phyloP scores from a whole-genome alignment of 2,329 filamentous ascomycete genomes.

The Plectosphaerella sp. region DNA sequence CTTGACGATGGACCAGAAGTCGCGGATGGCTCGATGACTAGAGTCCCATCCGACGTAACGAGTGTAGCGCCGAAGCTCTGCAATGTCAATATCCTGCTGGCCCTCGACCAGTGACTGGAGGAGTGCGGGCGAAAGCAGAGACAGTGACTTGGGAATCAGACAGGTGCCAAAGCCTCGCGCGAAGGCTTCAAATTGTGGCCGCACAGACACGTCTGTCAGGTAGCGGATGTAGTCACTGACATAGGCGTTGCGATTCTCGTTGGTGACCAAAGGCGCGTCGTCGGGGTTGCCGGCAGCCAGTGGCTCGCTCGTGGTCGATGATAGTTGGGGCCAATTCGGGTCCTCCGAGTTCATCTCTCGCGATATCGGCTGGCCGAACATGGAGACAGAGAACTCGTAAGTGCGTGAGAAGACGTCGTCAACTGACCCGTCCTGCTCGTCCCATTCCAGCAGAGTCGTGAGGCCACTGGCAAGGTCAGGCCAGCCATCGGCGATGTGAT shows the following conservation, averaged over 20 bases:
- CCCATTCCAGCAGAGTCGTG: conserved; percentile 69
- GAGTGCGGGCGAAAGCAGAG: conserved; percentile 64
- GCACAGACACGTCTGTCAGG: conserved; percentile 73
- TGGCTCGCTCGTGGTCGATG: conserved; percentile 17
- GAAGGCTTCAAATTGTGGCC: conserved; percentile 76
- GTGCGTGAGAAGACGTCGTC: conserved; percentile 79
- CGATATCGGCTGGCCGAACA: conserved; percentile 53
- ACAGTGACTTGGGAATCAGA: conserved; percentile 64
- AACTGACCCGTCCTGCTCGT: conserved; percentile 68
- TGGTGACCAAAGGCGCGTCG: conserved; percentile 72
- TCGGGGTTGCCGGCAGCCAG: conserved; percentile 32
- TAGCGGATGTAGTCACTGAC: conserved; percentile 82
- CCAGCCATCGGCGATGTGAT: conserved; percentile 85
- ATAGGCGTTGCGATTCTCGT: conserved; percentile 72
- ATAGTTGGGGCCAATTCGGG: conserved; percentile 50
- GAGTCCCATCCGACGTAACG: conserved; percentile 80
- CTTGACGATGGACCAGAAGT: conserved; percentile 82
- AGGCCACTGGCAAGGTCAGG: conserved; percentile 74
- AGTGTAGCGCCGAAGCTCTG: conserved; percentile 64
- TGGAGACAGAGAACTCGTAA: conserved; percentile 73
- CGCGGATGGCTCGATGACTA: conserved; percentile 62
- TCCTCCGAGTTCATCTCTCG: conserved; percentile 46
- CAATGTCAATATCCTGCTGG: conserved; percentile 72
- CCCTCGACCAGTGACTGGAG: conserved; percentile 82
- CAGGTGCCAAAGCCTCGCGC: conserved; percentile 74